Conservation (phyloP, 1,284 basidiomycete species). For the Hypsizygus ulmarius region DNA sequence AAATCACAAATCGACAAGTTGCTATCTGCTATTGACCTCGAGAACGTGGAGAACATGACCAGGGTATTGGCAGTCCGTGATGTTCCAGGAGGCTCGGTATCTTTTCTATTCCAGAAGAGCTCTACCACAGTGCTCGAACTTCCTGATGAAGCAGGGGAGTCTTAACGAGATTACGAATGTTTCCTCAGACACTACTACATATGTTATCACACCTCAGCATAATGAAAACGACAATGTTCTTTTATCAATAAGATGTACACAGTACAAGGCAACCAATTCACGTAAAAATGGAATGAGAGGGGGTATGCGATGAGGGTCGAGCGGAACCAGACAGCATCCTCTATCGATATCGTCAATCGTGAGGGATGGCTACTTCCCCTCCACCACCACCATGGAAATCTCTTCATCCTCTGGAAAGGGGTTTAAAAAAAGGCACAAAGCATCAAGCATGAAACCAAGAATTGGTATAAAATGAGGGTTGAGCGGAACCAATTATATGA, state of each 20-base stretch:
- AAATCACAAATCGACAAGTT: conserved; percentile 32
- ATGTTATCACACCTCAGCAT: too few relatives aligned
- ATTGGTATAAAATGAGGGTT: conserved; percentile 15
- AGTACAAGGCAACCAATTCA: too few relatives aligned
- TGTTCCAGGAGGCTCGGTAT: conserved; percentile 64
- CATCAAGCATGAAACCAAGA: not conserved
- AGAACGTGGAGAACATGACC: conserved; percentile 39
- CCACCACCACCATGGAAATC: too few relatives aligned
- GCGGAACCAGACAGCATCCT: not conserved
- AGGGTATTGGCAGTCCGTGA: conserved; percentile 36
- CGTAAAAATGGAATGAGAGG: not conserved
- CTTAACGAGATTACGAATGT: conserved; percentile 1
- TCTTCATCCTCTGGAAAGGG: not conserved
- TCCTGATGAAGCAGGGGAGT: conserved; percentile 6
- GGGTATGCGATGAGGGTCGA: not conserved
- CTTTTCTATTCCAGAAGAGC: conserved; percentile 68
- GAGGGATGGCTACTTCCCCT: not conserved
- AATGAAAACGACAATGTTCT: too few relatives aligned
- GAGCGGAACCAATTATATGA: conserved; percentile 16
- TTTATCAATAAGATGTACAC: too few relatives aligned
- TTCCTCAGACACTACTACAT: not conserved
- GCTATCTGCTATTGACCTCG: conserved; percentile 43
- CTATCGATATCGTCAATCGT: not conserved
- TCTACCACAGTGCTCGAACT: conserved; percentile 22
- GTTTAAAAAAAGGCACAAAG: not conserved